Evolutionary conservation across 1,284 basidiomycete species (phyloP).

Genomic region (Ustilago cynodontis): DNA sequence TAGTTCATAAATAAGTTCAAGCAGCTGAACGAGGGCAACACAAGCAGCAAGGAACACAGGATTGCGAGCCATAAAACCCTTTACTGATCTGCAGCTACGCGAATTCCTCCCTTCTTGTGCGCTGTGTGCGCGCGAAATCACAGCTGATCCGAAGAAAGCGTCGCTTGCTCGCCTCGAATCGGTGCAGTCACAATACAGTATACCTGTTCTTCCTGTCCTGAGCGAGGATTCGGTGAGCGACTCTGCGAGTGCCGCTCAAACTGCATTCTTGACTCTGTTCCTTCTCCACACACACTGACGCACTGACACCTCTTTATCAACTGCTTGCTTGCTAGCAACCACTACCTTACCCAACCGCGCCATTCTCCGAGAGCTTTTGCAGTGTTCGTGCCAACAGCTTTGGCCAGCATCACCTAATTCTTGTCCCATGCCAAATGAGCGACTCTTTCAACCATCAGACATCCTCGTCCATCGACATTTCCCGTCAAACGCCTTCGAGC

Average conservation of each 20-base stretch:
- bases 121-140: too few species aligned
- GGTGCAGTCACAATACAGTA: too few species aligned
- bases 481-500: conserved; percentile 29
- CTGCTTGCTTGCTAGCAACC: neutral
- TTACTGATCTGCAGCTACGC: too few species aligned
- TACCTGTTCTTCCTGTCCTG: too few species aligned
- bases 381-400: neutral
- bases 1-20: too few species aligned
- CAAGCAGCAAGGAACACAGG: too few species aligned
- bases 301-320: conserved; percentile 4
- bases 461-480: conserved; percentile 6
- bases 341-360: neutral
- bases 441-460: conserved; percentile 8
- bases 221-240: neutral
- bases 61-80: too few species aligned
- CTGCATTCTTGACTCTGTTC: neutral
- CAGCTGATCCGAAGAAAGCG: too few species aligned
- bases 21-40: too few species aligned
- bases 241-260: too few species aligned
- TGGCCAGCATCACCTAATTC: neutral
- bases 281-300: conserved; percentile 8
- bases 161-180: too few species aligned
- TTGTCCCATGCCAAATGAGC: conserved; percentile 12
- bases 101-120: too few species aligned
- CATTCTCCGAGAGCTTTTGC: neutral